Percentiles rank a stretch among this genome's conserved stretches.
Evolutionary conservation across 257 asterid species (phyloP).

Genomic region (Fraxinus excelsior): DNA sequence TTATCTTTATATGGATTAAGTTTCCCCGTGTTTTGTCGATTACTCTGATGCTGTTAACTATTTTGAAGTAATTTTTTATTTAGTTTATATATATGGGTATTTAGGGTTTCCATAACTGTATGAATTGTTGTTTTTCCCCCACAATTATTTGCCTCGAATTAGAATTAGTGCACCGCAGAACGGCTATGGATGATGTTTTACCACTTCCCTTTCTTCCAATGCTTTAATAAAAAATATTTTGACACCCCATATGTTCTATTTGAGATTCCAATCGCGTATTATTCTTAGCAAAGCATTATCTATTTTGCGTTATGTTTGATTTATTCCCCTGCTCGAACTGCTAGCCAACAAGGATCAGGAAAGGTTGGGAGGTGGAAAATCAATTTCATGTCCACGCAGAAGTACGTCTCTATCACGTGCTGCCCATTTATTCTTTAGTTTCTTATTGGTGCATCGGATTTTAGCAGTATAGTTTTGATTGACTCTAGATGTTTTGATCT

Average conservation of each 20-base stretch:
- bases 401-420: constrained; percentile 49
- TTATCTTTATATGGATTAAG: neutral
- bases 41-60: neutral
- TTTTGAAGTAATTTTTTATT: neutral
- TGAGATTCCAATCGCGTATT: neutral
- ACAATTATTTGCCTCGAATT: neutral
- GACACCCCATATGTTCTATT: neutral
- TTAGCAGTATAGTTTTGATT: neutral
- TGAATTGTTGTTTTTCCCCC: neutral
- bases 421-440: neutral
- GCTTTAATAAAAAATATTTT: neutral
- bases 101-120: neutral
- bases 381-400: constrained; percentile 87
- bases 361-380: constrained; percentile 95
- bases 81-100: neutral
- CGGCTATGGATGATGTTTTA: neutral
- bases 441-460: constrained; percentile 21
- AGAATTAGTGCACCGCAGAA: neutral
- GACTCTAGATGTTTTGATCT: neutral
- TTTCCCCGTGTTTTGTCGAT: neutral
- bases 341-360: constrained; percentile 97
- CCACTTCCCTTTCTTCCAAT: neutral
- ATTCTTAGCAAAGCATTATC: constrained; percentile 3
- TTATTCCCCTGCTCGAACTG: constrained; percentile 94
- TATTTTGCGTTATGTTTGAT: constrained; percentile 62